Percentiles rank a stretch among this genome's conserved stretches.
phyloP scores from a whole-genome alignment of 2,329 filamentous ascomycete genomes.

The Cladobotryum protrusum region DNA sequence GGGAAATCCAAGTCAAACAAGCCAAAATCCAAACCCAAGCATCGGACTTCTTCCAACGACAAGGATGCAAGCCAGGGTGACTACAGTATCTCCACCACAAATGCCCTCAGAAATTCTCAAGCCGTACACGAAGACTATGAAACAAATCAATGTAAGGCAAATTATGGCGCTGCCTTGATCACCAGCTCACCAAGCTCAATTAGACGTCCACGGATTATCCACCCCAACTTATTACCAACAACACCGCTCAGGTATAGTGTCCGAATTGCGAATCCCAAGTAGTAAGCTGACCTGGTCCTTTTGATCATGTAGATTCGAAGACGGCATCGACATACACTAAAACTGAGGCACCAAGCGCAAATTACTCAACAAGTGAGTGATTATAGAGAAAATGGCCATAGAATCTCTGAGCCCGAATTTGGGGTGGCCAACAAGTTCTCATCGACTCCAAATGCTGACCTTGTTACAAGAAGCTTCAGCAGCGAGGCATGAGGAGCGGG shows the following conservation, averaged over 20 bases:
- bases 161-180: conserved; percentile 1
- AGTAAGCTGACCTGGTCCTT: not conserved
- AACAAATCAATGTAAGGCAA: conserved; percentile 10
- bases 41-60: conserved; percentile 9
- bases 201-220: conserved; percentile 11
- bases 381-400: not conserved
- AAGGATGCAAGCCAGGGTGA: conserved; percentile 5
- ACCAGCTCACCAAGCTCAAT: conserved; percentile 4
- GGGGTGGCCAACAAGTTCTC: no score
- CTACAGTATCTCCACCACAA: conserved; percentile 6
- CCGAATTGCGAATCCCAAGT: not conserved
- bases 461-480: not conserved
- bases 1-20: conserved; percentile 8
- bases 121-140: conserved; percentile 8
- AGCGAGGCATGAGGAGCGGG: conserved; percentile 1
- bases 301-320: conserved; percentile 7
- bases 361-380: conserved; percentile 8
- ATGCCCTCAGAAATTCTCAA: conserved; percentile 7
- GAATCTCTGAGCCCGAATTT: not conserved
- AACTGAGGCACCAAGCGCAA: conserved; percentile 3
- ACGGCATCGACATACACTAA: not conserved
- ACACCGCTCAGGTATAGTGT: conserved; percentile 8
- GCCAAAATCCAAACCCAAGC: conserved; percentile 12
- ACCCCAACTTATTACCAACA: conserved; percentile 8
- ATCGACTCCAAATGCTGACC: not conserved